Percentiles rank a stretch among this genome's conserved stretches.
Conservation (phyloP, 2,329 filamentous ascomycete species). For the Cercospora janseana region DNA sequence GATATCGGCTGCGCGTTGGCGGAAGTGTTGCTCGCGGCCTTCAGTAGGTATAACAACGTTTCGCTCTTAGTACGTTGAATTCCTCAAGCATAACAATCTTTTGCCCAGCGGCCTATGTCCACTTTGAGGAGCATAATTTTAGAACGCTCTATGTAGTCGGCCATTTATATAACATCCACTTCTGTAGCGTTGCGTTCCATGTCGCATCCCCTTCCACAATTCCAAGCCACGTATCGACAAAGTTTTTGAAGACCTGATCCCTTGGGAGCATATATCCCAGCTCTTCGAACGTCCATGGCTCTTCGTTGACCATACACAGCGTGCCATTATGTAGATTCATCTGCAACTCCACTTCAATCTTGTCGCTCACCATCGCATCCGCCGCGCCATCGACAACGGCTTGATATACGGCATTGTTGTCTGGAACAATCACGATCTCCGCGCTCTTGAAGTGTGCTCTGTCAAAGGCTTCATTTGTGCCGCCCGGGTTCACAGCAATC, state of each 20-base stretch:
- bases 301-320: constrained; percentile 10
- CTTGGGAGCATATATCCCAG: constrained; percentile 7
- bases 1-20: no score
- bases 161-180: background rate
- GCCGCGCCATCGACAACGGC: constrained; percentile 1
- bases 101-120: no score
- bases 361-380: constrained; percentile 10
- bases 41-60: no score
- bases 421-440: constrained; percentile 7
- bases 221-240: constrained; percentile 6
- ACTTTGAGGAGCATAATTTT: no score
- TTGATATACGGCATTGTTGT: constrained; percentile 13
- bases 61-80: no score
- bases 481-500: constrained; percentile 7
- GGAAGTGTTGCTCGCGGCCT: no score
- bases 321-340: constrained; percentile 8
- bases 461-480: constrained; percentile 10
- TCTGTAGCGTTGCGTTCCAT: background rate
- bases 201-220: background rate
- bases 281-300: constrained; percentile 13
- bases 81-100: no score
- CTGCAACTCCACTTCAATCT: constrained; percentile 11
- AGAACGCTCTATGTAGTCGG: background rate
- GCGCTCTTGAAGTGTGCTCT: constrained; percentile 1
- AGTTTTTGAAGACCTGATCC: constrained; percentile 7